phyloP scores from a whole-genome alignment of 1,284 basidiomycete species.

The Trichosporon coremiiforme region DNA sequence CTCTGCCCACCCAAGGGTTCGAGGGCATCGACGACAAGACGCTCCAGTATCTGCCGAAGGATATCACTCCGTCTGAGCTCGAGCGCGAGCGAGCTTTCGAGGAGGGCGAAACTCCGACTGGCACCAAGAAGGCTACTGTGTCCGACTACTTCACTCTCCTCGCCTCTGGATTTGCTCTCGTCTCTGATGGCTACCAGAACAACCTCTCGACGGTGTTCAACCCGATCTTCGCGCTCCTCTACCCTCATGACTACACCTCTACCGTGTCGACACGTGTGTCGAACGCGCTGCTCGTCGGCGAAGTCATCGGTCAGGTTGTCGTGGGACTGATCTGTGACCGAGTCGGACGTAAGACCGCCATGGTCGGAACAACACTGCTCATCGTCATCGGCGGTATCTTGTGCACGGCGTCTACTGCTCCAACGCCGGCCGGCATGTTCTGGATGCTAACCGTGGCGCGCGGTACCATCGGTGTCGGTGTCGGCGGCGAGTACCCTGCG shows the following conservation, averaged over 20 bases:
- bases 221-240: slow-evolving; percentile 20
- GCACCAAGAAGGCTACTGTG: neutral
- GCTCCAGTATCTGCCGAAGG: neutral
- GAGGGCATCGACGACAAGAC: slow-evolving; percentile 7
- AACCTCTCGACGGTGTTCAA: slow-evolving; percentile 41
- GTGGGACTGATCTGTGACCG: slow-evolving; percentile 41
- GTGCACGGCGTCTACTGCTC: slow-evolving; percentile 33
- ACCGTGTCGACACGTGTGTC: slow-evolving; percentile 41
- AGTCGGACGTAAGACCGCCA: slow-evolving; percentile 39
- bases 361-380: slow-evolving; percentile 39
- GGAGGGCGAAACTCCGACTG: neutral
- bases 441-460: slow-evolving; percentile 74
- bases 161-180: slow-evolving; percentile 35
- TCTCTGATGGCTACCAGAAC: slow-evolving; percentile 54
- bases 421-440: slow-evolving; percentile 58
- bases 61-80: neutral
- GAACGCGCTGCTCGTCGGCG: slow-evolving; percentile 40
- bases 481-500: slow-evolving; percentile 74
- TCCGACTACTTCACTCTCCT: slow-evolving; percentile 40
- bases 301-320: slow-evolving; percentile 35
- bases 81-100: slow-evolving; percentile 1
- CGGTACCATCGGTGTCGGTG: slow-evolving; percentile 70
- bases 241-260: slow-evolving; percentile 28
- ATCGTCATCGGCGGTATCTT: slow-evolving; percentile 41
- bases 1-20: neutral